These are phyloP conservation scores for Hyaloscypha hepaticicola DNA, from an alignment of 495 filamentous ascomycete species.

Conservation along the genomic window DNA sequence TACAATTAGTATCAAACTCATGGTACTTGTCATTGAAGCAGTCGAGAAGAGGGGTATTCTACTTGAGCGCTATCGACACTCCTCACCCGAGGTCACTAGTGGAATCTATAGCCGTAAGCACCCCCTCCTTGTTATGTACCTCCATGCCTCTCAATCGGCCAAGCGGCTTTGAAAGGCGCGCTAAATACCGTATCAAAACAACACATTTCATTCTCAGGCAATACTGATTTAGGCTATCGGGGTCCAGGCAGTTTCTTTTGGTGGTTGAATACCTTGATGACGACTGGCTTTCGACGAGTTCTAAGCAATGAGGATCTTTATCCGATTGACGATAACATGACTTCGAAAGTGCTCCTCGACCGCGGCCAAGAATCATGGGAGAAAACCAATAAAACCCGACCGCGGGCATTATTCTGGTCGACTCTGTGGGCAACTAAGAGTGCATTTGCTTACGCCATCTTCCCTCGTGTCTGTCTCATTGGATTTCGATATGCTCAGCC, in stretches of 20 bases:
- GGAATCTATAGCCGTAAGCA: conserved; percentile 50
- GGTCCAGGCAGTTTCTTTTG: conserved; percentile 44
- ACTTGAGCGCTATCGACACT: conserved; percentile 39
- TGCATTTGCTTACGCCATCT: conserved; percentile 40
- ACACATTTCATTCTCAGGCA: too few species aligned
- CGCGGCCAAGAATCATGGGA: conserved; percentile 28
- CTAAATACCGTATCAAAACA: too few species aligned
- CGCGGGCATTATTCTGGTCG: conserved; percentile 39
- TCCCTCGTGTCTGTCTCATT: conserved; percentile 54
- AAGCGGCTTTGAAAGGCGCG: too few species aligned
- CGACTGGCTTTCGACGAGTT: conserved; percentile 41
- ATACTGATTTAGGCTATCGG: neutral
- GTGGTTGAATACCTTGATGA: conserved; percentile 57
- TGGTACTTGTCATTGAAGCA: conserved; percentile 51
- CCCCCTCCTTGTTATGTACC: too few species aligned
- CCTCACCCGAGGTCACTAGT: conserved; percentile 56
- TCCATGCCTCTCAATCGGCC: too few species aligned
- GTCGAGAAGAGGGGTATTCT: conserved; percentile 52
- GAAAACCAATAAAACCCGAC: conserved; percentile 43
- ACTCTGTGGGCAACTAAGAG: conserved; percentile 46
- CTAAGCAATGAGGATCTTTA: conserved; percentile 22
- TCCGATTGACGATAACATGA: conserved; percentile 24
- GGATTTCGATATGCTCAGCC: conserved; percentile 65
- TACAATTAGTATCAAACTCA: conserved; percentile 44
- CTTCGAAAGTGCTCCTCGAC: conserved; percentile 15